Percentiles rank a stretch among this genome's conserved stretches.
Conservation (phyloP, 23 red algal genomes). For the Gracilaria caudata region DNA sequence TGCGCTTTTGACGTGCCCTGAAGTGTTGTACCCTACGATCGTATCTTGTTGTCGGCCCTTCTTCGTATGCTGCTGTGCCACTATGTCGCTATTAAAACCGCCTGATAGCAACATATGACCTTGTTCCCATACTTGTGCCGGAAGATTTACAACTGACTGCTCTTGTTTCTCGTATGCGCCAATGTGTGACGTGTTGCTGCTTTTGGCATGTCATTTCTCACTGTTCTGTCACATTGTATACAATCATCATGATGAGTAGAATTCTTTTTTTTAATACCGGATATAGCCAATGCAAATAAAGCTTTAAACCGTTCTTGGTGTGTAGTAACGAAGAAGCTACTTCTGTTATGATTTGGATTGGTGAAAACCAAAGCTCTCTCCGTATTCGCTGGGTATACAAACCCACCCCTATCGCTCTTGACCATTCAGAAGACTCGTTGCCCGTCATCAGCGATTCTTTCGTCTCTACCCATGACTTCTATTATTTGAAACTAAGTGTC, state of each 20-base stretch:
- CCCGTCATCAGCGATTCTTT: too few species aligned
- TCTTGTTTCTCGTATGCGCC: not conserved
- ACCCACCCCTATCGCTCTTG: too few species aligned
- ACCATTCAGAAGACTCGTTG: too few species aligned
- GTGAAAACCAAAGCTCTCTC: too few species aligned
- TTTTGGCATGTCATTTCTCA: not conserved
- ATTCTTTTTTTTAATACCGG: not conserved
- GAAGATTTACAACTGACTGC: not conserved
- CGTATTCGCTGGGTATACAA: too few species aligned
- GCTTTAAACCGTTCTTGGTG: too few species aligned
- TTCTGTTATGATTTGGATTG: too few species aligned
- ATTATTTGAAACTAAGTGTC: too few species aligned
- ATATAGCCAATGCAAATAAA: not conserved
- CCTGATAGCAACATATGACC: not conserved
- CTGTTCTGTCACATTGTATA: not conserved
- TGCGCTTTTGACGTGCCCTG: not conserved
- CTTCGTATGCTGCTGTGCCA: not conserved
- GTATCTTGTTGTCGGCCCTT: conserved; percentile 5
- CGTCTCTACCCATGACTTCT: too few species aligned
- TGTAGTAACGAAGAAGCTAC: too few species aligned
- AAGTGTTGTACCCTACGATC: not conserved
- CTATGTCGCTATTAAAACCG: not conserved
- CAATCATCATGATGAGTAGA: not conserved
- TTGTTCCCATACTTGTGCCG: not conserved
- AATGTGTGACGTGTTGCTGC: not conserved